These are phyloP conservation scores for Wickerhamiella slavikovae DNA, from an alignment of 805 yeast genomes.

Conservation along the genomic window DNA sequence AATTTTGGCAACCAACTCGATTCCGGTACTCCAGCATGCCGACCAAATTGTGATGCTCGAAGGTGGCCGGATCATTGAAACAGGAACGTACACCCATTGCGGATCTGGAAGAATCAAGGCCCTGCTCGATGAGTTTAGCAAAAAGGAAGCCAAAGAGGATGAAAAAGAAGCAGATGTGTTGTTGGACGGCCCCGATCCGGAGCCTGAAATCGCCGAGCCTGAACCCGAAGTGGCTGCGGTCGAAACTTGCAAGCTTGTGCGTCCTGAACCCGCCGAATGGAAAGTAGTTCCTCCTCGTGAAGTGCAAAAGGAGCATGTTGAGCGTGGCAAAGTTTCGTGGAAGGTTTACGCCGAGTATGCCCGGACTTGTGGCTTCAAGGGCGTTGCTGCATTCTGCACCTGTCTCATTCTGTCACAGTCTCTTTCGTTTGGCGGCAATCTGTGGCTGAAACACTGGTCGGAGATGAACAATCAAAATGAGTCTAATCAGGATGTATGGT, in stretches of 20 bases:
- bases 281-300: constrained; percentile 13
- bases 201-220: neutral
- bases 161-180: neutral
- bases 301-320: constrained; percentile 46
- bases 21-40: constrained; percentile 63
- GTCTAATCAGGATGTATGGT: constrained; percentile 45
- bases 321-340: constrained; percentile 90
- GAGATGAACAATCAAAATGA: constrained; percentile 54
- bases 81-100: constrained; percentile 15
- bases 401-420: constrained; percentile 29
- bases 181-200: neutral
- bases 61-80: constrained; percentile 23
- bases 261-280: constrained; percentile 31
- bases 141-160: neutral
- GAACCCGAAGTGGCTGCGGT: neutral
- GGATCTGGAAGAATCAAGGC: neutral
- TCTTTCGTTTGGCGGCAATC: constrained; percentile 27
- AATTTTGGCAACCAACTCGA: constrained; percentile 69
- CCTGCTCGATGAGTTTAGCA: constrained; percentile 1
- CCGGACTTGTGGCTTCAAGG: constrained; percentile 57
- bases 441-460: constrained; percentile 97
- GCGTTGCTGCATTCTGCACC: constrained; percentile 35
- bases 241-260: neutral
- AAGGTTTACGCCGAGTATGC: constrained; percentile 66
- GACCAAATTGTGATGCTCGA: constrained; percentile 45